Evolutionary conservation across 2,329 filamentous ascomycete genomes (phyloP), one percentile per base, ranked within the genome.

Genomic region (Xylaria sp.): DNA sequence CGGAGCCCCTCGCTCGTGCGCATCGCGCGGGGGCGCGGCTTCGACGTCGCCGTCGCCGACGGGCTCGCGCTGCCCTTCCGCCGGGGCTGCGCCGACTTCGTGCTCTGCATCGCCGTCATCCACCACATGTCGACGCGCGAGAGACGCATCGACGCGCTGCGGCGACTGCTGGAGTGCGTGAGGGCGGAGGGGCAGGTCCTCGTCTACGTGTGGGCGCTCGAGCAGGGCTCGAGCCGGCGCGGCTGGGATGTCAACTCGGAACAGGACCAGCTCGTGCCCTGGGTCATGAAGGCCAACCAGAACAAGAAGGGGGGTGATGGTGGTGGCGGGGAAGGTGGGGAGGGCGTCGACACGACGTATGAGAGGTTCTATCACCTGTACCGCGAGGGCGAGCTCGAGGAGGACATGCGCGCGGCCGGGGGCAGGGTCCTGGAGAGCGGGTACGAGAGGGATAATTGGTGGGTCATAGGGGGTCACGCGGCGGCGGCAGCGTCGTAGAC

Each of bases 381-480:
- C 80, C 86, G 88, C 62, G 87, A 93, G 77, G 93, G 93, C 18
- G 96, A 99, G 82, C 83, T 99, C 66, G 94, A 97, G 78, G 85
- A 88, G 50, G 92, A 97, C 78, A 87, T 97, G 65, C 78, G 80
- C 59, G 85, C 86, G 18, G 94, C 91, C 23, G 94, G 94, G 20
- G 96, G 94, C 8, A 81, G 81, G 57, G 89, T 97, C 15, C 75
- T 96, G 28, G 90, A 93, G 72, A 89, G 89, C 67, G 96, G 96
- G 39, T 99, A 98, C 80, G 96, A 99, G 78, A 94, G 90, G 82
- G 96, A 98, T 78, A 99, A 99, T 81, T 98, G 96, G 96, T 99
- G 95, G 95, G 93, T 90, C 62, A 90, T 97, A 77, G 86, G 84
- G 78, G 80, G 69, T 77, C 80, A 74, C 48, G 66, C 55, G 56